Conservation (phyloP, 129 eudicot genomes). For the Mikania micrantha region DNA sequence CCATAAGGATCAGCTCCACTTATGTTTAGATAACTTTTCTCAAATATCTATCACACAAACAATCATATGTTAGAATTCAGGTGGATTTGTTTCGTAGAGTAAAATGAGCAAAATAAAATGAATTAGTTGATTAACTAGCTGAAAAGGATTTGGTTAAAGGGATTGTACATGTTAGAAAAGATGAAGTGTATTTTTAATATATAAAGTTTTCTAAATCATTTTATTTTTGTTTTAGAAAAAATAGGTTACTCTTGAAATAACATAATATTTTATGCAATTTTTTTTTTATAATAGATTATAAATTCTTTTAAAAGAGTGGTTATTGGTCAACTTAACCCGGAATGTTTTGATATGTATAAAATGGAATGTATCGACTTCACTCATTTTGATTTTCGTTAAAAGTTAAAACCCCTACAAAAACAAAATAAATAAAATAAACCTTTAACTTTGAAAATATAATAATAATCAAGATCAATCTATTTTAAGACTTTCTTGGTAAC, state of each 20-base stretch:
- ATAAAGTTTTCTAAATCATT: neutral
- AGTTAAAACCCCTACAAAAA: no score
- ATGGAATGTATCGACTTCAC: neutral
- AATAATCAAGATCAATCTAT: neutral
- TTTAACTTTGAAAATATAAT: neutral
- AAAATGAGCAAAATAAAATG: neutral
- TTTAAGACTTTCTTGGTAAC: neutral
- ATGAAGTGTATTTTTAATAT: neutral
- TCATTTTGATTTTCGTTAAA: neutral
- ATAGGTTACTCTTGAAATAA: neutral
- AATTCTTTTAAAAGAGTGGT: no score
- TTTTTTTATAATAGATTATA: no score
- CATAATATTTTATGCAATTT: no score
- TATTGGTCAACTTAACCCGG: no score
- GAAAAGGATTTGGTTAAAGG: no score
- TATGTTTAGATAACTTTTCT: slow-evolving; percentile 1
- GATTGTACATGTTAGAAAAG: neutral
- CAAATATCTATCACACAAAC: neutral
- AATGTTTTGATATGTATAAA: neutral
- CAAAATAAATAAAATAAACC: no score
- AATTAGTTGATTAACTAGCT: no score
- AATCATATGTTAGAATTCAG: neutral
- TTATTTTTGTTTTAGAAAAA: no score
- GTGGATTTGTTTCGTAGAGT: neutral
- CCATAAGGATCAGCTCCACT: slow-evolving; percentile 1